Conservation (phyloP, 768 basidiomycete species). For the Termitomyces titanicus region DNA sequence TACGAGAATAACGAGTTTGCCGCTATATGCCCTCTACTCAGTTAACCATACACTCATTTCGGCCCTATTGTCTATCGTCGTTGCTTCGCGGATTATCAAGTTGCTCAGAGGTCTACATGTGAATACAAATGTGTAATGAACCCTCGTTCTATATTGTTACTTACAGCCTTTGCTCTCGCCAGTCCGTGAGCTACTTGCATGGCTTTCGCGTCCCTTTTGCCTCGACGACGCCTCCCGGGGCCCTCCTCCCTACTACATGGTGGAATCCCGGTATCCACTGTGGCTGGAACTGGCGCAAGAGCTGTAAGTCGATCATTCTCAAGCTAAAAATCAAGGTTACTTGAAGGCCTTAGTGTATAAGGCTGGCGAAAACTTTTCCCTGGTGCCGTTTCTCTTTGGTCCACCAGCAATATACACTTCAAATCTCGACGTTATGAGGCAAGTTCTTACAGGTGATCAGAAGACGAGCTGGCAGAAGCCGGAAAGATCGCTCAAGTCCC, state of each 20-base stretch:
- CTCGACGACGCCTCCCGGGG: slow-evolving; percentile 31
- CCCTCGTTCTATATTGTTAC: not conserved
- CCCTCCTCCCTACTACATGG: slow-evolving; percentile 32
- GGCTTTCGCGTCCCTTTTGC: slow-evolving; percentile 35
- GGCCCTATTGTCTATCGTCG: not conserved
- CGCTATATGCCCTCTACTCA: not conserved
- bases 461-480: slow-evolving; percentile 37
- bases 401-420: slow-evolving; percentile 34
- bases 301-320: slow-evolving; percentile 23
- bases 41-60: not conserved
- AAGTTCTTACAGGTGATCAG: slow-evolving; percentile 33
- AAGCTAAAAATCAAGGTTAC: too few relatives aligned
- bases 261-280: slow-evolving; percentile 35
- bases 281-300: slow-evolving; percentile 30
- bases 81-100: not conserved
- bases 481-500: not conserved
- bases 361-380: slow-evolving; percentile 32
- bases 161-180: not conserved
- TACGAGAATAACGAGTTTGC: not conserved
- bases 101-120: not conserved
- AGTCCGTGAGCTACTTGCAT: slow-evolving; percentile 33
- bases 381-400: slow-evolving; percentile 35
- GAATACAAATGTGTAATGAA: not conserved
- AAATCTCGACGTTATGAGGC: slow-evolving; percentile 44
- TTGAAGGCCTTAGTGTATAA: slow-evolving; percentile 26